Conservation (phyloP, 768 basidiomycete genomes). For the Auricularia auricula-judae region DNA sequence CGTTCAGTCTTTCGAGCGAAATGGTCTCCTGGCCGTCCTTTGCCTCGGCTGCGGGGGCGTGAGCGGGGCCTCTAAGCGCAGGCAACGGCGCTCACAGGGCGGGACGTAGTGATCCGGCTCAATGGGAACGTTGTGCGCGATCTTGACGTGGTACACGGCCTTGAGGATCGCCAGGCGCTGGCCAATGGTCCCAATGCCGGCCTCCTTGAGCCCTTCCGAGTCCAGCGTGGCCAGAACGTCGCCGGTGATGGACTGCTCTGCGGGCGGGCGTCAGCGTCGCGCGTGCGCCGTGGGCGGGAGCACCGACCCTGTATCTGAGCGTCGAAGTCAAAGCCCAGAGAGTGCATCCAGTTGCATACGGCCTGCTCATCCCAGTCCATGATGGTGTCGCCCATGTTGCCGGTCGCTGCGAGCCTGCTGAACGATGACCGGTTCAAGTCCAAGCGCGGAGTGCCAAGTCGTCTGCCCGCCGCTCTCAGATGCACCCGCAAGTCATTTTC, state of each 20-base stretch:
- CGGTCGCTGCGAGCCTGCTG: neutral
- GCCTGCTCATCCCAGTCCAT: conserved; percentile 27
- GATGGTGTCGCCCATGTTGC: conserved; percentile 2
- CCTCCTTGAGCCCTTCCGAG: conserved; percentile 70
- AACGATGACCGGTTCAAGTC: neutral
- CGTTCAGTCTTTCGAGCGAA: conserved; percentile 55
- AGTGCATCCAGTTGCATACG: conserved; percentile 68
- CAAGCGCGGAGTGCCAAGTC: neutral
- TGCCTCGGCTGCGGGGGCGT: conserved; percentile 36
- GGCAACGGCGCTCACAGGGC: conserved; percentile 49
- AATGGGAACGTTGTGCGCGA: conserved; percentile 71
- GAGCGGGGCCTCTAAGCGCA: neutral
- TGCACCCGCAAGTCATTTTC: neutral
- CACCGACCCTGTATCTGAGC: conserved; percentile 62
- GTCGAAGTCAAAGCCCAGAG: conserved; percentile 77
- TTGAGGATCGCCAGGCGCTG: conserved; percentile 88
- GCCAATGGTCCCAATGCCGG: conserved; percentile 85
- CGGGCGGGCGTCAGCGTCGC: neutral
- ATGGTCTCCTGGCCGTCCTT: conserved; percentile 42
- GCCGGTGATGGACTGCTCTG: conserved; percentile 88
- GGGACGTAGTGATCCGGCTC: conserved; percentile 81
- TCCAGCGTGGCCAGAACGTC: conserved; percentile 80
- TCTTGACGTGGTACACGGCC: conserved; percentile 81
- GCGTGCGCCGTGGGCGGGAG: neutral
- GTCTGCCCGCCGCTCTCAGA: neutral